A percentile compares a stretch with the other conserved stretches of the same genome.
These are phyloP conservation scores for Hyphodiscus hymeniophilus DNA, from an alignment of 495 filamentous ascomycete genomes.

Conservation along the genomic window DNA sequence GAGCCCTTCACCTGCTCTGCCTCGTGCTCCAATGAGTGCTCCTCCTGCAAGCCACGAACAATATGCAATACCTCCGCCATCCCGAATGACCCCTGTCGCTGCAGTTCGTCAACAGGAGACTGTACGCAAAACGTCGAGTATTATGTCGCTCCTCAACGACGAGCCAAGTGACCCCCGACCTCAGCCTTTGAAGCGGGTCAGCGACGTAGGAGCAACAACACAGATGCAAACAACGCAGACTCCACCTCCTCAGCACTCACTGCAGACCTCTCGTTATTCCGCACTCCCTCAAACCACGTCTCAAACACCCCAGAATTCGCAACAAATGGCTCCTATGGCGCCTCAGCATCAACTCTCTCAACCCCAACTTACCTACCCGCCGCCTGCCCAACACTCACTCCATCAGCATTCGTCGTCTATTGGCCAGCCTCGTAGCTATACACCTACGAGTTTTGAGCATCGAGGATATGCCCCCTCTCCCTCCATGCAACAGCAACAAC, in stretches of 20 bases:
- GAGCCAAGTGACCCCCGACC: constrained; percentile 45
- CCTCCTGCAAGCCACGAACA: constrained; percentile 15
- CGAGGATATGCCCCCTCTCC: constrained; percentile 20
- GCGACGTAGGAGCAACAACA: constrained; percentile 6
- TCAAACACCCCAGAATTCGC: constrained; percentile 6
- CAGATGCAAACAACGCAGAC: constrained; percentile 14
- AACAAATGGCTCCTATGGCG: constrained; percentile 10
- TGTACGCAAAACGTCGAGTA: constrained; percentile 44
- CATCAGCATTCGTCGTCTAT: constrained; percentile 26
- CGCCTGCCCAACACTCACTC: constrained; percentile 26
- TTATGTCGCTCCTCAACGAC: constrained; percentile 51
- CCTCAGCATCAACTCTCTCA: constrained; percentile 25
- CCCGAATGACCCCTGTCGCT: constrained; percentile 30
- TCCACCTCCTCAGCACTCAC: constrained; percentile 17
- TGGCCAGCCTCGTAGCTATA: constrained; percentile 23
- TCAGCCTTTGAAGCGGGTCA: constrained; percentile 35
- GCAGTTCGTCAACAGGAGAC: constrained; percentile 39
- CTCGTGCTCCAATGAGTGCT: constrained; percentile 15
- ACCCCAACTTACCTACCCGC: constrained; percentile 22
- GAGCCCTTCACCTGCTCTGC: constrained; percentile 16
- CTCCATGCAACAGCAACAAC: constrained; percentile 20
- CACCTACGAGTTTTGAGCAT: constrained; percentile 24
- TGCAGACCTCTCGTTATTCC: constrained; percentile 14
- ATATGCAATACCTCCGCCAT: constrained; percentile 10
- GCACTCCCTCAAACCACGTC: constrained; percentile 5